These are phyloP conservation scores for Physcomitrellopsis africana DNA, from an alignment of 225 moss, liverwort and hornwort genomes.

Conservation along the genomic window DNA sequence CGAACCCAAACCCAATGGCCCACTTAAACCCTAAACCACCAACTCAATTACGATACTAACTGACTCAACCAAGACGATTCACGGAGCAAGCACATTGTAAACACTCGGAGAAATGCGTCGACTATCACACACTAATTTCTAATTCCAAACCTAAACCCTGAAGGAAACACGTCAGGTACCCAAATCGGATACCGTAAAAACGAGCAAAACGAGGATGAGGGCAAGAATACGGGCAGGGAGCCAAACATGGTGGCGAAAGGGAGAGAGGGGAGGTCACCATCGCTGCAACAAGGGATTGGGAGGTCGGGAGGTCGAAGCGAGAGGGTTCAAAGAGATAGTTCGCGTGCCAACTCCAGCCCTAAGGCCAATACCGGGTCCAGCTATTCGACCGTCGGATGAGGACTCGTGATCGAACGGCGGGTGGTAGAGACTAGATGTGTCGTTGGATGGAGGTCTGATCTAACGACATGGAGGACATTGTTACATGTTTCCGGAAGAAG, in stretches of 20 bases:
- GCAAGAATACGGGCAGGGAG: background rate
- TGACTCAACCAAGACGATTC: background rate
- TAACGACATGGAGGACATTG: background rate
- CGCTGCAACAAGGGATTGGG: conserved; percentile 29
- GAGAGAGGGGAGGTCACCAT: conserved; percentile 36
- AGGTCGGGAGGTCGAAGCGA: background rate
- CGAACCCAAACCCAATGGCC: background rate
- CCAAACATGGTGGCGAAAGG: background rate
- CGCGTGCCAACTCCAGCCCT: conserved; percentile 24
- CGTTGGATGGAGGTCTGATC: too few relatives aligned
- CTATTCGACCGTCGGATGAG: conserved; percentile 6
- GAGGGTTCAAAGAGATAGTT: conserved; percentile 17
- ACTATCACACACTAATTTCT: background rate
- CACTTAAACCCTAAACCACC: conserved; percentile 31
- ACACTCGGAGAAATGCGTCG: background rate
- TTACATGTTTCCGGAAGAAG: too few relatives aligned
- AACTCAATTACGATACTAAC: background rate
- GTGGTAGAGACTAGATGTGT: background rate
- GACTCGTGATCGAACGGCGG: background rate
- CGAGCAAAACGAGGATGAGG: background rate
- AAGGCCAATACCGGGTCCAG: background rate
- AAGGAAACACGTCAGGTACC: background rate
- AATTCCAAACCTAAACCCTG: conserved; percentile 3
- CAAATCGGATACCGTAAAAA: background rate
- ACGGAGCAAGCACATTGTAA: background rate